Evolutionary conservation across 768 basidiomycete genomes (phyloP).

Genomic region (Erythrobasidium yunnanense): DNA sequence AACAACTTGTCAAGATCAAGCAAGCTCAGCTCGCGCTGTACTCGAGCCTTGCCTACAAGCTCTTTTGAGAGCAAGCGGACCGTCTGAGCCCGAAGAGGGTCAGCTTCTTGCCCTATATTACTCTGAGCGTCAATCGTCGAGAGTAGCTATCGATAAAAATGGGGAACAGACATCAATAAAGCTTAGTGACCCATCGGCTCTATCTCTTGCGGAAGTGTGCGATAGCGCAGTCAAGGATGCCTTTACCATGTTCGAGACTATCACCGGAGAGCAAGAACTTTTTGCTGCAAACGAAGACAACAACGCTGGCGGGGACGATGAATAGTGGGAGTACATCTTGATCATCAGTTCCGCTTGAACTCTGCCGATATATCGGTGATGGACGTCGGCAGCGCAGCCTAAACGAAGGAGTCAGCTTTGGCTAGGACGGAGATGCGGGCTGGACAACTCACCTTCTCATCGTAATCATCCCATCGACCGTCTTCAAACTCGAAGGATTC

Average conservation of each 20-base stretch:
- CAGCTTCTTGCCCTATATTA: not conserved
- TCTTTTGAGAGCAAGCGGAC: conserved; percentile 40
- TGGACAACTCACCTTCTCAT: conserved; percentile 59
- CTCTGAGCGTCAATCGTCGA: not conserved
- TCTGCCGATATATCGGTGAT: conserved; percentile 14
- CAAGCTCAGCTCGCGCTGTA: not conserved
- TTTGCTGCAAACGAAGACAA: not conserved
- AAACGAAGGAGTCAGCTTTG: not conserved
- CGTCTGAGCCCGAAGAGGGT: not conserved
- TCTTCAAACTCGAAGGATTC: conserved; percentile 50
- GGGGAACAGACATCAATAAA: not conserved
- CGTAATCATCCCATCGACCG: conserved; percentile 75
- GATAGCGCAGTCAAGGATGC: conserved; percentile 11
- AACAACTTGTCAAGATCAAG: not conserved
- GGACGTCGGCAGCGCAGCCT: conserved; percentile 9
- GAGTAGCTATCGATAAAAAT: not conserved
- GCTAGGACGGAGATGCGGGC: not conserved
- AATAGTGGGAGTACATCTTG: not conserved
- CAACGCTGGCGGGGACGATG: not conserved
- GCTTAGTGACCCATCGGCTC: not conserved
- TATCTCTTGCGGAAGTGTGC: conserved; percentile 2
- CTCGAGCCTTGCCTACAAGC: conserved; percentile 46
- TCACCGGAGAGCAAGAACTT: not conserved
- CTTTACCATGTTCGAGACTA: not conserved
- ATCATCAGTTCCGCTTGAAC: conserved; percentile 9